Base-by-base conservation (phyloP, 768 basidiomycete species). In the Russula ochroleuca region DNA sequence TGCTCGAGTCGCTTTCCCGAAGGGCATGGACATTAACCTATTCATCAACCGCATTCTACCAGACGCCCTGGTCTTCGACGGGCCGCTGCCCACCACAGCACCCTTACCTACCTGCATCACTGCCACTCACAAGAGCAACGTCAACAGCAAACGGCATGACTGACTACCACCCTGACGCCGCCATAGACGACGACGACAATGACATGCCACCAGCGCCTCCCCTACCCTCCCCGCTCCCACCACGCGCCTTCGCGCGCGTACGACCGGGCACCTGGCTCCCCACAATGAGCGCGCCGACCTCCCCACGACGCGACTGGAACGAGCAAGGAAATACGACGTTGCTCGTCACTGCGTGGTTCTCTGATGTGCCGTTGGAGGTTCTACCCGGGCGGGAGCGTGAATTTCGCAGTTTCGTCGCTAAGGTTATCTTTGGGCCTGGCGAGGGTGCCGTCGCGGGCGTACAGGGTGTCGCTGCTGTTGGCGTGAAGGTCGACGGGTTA, bases 11-110 rank as follows among this genome's bases (percentile, higher is more conserved):
- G 85, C 88, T 11, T 78, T 93, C 1, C 91, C 91, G 1, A 75
- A 73, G 48, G 89, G 88, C 49, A 82, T 94, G 73, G 73, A 88
- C 59, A 75, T 91, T 31, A 78, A 76, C n/a, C 72, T 92, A 56
- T 76, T 85, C 48, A 85, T 92, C 21, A 80, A 76, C 8, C 80
- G 77, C 48, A 81, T 92, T 31, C 78, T 88, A 61, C 90, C 91
- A 0, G 91, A 94, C 70, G 85, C 88, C 31, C 73, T 92, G 7
- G 80, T 93, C 5, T 92, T 83, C 62, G 91, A 94, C 66, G 91
- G 91, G 35, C 49, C 40, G 3, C 21, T 45, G 11, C 31, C 43
- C 28, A 17, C 14, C 37, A 61, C 11, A 53, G 61, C 2, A 47
- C 43, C 33, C 2, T 5, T 33, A 10, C 17, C 53, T 28, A 4